These are phyloP conservation scores for Rhodotorula sp. DNA, from an alignment of 1,284 basidiomycete genomes.

Conservation along the genomic window DNA sequence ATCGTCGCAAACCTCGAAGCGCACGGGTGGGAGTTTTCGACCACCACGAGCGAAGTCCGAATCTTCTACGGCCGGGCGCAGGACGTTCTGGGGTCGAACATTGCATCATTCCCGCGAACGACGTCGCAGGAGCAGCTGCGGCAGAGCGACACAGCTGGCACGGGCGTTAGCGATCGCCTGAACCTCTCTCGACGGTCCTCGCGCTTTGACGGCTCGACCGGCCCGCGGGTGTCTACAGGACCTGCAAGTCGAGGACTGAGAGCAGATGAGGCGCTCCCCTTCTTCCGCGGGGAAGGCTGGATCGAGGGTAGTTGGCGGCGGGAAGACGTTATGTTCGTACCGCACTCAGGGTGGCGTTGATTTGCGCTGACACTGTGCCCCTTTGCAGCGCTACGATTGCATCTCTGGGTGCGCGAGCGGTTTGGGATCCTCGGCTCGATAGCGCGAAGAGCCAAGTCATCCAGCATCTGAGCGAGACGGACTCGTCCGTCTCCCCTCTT, in stretches of 20 bases:
- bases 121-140: not conserved
- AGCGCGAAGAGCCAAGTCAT: slow-evolving; percentile 6
- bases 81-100: not conserved
- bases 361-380: too few relatives aligned
- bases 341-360: too few relatives aligned
- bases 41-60: slow-evolving; percentile 23
- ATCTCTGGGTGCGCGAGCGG: slow-evolving; percentile 14
- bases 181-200: too few relatives aligned
- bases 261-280: slow-evolving; percentile 33
- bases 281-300: slow-evolving; percentile 35
- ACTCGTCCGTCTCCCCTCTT: slow-evolving; percentile 1
- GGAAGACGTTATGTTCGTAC: slow-evolving; percentile 29
- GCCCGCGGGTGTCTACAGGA: not conserved
- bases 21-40: slow-evolving; percentile 22
- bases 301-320: slow-evolving; percentile 31
- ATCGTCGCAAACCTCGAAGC: slow-evolving; percentile 23
- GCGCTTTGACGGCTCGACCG: not conserved
- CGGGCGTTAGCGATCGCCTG: not conserved
- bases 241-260: slow-evolving; percentile 17
- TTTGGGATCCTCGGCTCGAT: slow-evolving; percentile 33
- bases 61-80: slow-evolving; percentile 22
- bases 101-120: not conserved
- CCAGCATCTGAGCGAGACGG: slow-evolving; percentile 17
- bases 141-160: not conserved
- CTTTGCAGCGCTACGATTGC: slow-evolving; percentile 19